Conservation (phyloP, 2,329 filamentous ascomycete genomes). For the Aspergillus proliferans region DNA sequence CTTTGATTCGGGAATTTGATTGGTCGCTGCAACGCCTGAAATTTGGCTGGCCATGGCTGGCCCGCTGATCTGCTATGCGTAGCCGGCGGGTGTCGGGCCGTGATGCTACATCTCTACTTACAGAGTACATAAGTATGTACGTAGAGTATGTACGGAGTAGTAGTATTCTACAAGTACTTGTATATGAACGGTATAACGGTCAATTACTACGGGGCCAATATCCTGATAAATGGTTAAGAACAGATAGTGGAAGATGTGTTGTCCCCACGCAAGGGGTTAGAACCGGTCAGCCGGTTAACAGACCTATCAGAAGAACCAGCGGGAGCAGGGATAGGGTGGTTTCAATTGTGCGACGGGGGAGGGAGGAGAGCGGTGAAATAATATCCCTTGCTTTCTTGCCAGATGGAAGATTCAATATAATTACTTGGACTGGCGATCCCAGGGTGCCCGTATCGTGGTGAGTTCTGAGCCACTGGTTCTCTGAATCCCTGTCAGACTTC, state of each 20-base stretch:
- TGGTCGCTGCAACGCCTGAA: neutral
- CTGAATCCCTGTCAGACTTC: too few relatives aligned
- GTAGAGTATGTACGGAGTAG: neutral
- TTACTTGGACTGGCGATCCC: too few relatives aligned
- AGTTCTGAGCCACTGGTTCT: too few relatives aligned
- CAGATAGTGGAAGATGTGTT: neutral
- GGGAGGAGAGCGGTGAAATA: too few relatives aligned
- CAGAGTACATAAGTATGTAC: neutral
- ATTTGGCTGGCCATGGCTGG: neutral
- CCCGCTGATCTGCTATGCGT: conserved; percentile 1
- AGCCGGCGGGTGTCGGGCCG: neutral
- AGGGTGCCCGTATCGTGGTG: too few relatives aligned
- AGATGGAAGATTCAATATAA: too few relatives aligned
- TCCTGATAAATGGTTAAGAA: neutral
- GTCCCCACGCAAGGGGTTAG: neutral
- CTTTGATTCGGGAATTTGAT: neutral
- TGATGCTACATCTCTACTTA: neutral
- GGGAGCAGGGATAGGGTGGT: neutral
- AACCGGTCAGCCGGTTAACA: neutral
- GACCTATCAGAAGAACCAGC: neutral
- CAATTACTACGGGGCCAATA: too few relatives aligned
- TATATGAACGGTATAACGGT: neutral
- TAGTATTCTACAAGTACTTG: neutral
- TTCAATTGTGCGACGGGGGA: neutral
- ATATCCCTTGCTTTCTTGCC: too few relatives aligned